These are phyloP conservation scores for Mimosa pudica DNA, from an alignment of 306 rosid species.

Conservation along the genomic window DNA sequence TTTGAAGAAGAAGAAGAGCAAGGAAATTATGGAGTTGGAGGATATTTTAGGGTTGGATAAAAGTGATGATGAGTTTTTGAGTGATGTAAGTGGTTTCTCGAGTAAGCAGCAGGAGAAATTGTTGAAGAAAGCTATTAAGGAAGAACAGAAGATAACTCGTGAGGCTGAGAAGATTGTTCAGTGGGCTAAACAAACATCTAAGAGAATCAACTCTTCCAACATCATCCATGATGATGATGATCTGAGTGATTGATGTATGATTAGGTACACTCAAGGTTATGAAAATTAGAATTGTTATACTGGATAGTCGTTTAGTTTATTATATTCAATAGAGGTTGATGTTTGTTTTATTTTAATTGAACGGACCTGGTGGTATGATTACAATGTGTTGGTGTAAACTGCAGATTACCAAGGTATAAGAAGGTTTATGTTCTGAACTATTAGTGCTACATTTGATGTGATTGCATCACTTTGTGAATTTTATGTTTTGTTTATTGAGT, in stretches of 20 bases:
- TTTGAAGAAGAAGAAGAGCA: slow-evolving; percentile 45
- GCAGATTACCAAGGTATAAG: neutral
- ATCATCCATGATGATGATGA: slow-evolving; percentile 51
- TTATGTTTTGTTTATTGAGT: neutral
- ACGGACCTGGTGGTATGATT: neutral
- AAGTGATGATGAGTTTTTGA: slow-evolving; percentile 51
- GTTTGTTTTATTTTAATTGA: neutral
- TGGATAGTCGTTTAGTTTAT: neutral
- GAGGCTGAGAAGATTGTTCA: slow-evolving; percentile 81
- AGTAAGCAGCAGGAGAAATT: slow-evolving; percentile 59
- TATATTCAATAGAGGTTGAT: neutral
- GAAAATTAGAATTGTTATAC: neutral
- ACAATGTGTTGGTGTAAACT: neutral
- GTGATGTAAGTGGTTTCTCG: slow-evolving; percentile 65
- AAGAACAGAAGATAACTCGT: slow-evolving; percentile 66
- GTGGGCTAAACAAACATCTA: slow-evolving; percentile 72
- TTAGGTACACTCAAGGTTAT: slow-evolving; percentile 29
- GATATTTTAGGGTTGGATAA: slow-evolving; percentile 44
- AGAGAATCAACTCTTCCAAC: slow-evolving; percentile 50
- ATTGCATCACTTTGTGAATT: neutral
- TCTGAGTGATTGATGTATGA: slow-evolving; percentile 45
- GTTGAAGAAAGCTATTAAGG: slow-evolving; percentile 72
- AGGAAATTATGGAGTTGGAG: slow-evolving; percentile 37
- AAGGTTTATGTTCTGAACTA: neutral
- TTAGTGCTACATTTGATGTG: neutral